Evolutionary conservation across 2,329 filamentous ascomycete genomes (phyloP).

Genomic region (Botrytis medusae): DNA sequence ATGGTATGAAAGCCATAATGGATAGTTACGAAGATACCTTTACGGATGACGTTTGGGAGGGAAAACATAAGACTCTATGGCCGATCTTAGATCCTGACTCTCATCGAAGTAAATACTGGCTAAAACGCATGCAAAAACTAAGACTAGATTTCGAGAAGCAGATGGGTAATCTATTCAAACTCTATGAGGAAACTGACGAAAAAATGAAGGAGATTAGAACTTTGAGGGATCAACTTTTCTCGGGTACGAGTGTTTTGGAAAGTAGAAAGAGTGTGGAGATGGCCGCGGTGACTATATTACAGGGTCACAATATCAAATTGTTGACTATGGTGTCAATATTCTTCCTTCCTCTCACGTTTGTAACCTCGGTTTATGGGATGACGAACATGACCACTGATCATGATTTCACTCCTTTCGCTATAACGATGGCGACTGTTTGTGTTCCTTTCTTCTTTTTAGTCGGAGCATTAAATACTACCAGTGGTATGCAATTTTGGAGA

Average conservation of each 20-base stretch:
- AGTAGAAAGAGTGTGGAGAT: constrained; percentile 58
- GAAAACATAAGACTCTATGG: constrained; percentile 55
- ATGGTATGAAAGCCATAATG: constrained; percentile 58
- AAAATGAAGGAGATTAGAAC: constrained; percentile 53
- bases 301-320: constrained; percentile 61
- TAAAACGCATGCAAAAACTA: constrained; percentile 48
- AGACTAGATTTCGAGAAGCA: constrained; percentile 46
- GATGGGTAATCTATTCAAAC: constrained; percentile 44
- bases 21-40: constrained; percentile 58
- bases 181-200: constrained; percentile 47
- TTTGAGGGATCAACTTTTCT: constrained; percentile 61
- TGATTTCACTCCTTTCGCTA: constrained; percentile 48
- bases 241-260: constrained; percentile 62
- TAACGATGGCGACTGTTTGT: constrained; percentile 43
- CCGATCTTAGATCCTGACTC: constrained; percentile 50
- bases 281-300: constrained; percentile 51
- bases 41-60: constrained; percentile 58
- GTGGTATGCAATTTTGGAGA: constrained; percentile 37
- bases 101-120: constrained; percentile 48
- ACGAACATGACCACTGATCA: constrained; percentile 47
- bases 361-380: constrained; percentile 59
- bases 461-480: constrained; percentile 46
- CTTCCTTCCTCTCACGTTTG: constrained; percentile 61
- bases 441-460: constrained; percentile 52
- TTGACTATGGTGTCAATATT: constrained; percentile 55